phyloP scores from a whole-genome alignment of 1,139 yeast species.

The Protomyces inundatus region DNA sequence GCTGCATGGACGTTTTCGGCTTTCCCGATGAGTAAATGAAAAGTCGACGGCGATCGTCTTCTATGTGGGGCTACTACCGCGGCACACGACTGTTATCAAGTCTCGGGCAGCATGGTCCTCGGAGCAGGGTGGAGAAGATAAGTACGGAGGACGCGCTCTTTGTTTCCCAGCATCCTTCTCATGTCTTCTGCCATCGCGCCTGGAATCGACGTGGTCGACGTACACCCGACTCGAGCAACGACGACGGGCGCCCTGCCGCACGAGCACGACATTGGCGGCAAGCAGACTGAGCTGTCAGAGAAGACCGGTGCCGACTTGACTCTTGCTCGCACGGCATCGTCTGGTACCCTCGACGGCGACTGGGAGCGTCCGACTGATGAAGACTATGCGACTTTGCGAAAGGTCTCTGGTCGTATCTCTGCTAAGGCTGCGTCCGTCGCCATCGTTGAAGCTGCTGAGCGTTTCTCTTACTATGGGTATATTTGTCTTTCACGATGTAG shows the following conservation, averaged over 20 bases:
- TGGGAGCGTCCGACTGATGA: constrained; percentile 40
- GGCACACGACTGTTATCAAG: too few species aligned
- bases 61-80: too few species aligned
- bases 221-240: not conserved
- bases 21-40: too few species aligned
- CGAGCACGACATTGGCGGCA: not conserved
- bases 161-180: not conserved
- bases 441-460: constrained; percentile 71
- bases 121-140: too few species aligned
- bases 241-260: not conserved
- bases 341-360: not conserved
- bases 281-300: not conserved
- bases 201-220: not conserved
- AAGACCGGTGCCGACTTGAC: not conserved
- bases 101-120: too few species aligned
- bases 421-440: constrained; percentile 65
- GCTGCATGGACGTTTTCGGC: too few species aligned
- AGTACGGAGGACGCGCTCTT: too few species aligned
- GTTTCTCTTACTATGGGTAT: constrained; percentile 79
- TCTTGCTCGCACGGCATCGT: not conserved
- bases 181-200: not conserved
- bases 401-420: constrained; percentile 45
- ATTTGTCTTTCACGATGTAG: constrained; percentile 53
- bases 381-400: constrained; percentile 47
- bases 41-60: too few species aligned